Evolutionary conservation across 2,329 filamentous ascomycete genomes (phyloP).

Genomic region (Pezicula neosporulosa): DNA sequence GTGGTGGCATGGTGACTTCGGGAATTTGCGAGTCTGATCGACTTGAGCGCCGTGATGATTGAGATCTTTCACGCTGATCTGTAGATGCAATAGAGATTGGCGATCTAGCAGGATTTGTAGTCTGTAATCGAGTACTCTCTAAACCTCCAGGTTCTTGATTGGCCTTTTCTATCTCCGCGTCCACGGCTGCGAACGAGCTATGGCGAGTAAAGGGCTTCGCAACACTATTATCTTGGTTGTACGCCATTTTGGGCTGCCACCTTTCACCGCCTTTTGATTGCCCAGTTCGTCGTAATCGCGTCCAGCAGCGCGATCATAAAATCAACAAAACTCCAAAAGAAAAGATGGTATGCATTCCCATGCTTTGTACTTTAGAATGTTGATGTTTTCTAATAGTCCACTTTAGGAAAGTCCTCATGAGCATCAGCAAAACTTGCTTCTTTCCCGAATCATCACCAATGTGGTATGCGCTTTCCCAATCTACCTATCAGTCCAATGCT

Average conservation of each 20-base stretch:
- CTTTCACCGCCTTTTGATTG: slow-evolving; percentile 5
- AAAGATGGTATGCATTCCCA: slow-evolving; percentile 11
- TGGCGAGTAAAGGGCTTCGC: slow-evolving; percentile 6
- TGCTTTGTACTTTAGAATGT: not conserved
- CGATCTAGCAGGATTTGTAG: too few relatives aligned
- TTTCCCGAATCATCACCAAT: slow-evolving; percentile 95
- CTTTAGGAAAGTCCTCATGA: slow-evolving; percentile 89
- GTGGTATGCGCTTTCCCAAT: slow-evolving; percentile 62
- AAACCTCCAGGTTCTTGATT: too few relatives aligned
- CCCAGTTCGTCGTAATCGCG: slow-evolving; percentile 10
- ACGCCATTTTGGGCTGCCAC: not conserved
- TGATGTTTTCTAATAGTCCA: not conserved
- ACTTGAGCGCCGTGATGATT: not conserved
- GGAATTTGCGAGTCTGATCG: not conserved
- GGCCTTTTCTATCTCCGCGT: too few relatives aligned
- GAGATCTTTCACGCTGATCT: not conserved
- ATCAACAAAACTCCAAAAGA: not conserved
- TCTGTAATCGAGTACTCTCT: slow-evolving; percentile 1
- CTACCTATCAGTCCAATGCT: slow-evolving; percentile 2
- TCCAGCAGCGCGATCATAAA: slow-evolving; percentile 2
- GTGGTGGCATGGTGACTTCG: slow-evolving; percentile 20
- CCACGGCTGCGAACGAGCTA: not conserved
- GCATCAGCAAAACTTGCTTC: slow-evolving; percentile 89
- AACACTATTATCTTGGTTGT: not conserved
- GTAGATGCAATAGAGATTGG: too few relatives aligned